Evolutionary conservation across 2,329 filamentous ascomycete genomes (phyloP).

Genomic region (Ascomycota sp.): DNA sequence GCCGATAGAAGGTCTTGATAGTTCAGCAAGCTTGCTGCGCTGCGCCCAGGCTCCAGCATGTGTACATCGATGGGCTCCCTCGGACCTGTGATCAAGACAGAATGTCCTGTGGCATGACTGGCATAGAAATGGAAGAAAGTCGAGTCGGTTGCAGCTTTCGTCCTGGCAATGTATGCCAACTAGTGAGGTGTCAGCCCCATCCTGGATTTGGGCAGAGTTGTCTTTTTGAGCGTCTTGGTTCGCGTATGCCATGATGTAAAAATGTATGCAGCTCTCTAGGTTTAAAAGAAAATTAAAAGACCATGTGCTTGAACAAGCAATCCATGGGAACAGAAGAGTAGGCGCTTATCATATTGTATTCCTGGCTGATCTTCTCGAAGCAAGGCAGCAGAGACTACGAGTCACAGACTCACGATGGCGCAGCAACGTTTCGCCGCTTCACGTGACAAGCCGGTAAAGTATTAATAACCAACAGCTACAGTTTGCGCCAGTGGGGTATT

Average conservation of each 20-base stretch:
- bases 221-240: slow-evolving; percentile 19
- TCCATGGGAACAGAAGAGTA: too few relatives aligned
- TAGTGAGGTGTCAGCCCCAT: slow-evolving; percentile 50
- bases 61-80: slow-evolving; percentile 51
- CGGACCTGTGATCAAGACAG: slow-evolving; percentile 83
- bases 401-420: too few relatives aligned
- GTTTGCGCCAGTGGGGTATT: too few relatives aligned
- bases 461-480: too few relatives aligned
- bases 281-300: too few relatives aligned
- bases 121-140: slow-evolving; percentile 88
- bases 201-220: slow-evolving; percentile 51
- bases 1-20: slow-evolving; percentile 29
- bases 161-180: slow-evolving; percentile 83
- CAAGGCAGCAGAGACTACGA: too few relatives aligned
- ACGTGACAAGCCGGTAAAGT: too few relatives aligned
- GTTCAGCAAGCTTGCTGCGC: slow-evolving; percentile 29
- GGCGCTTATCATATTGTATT: too few relatives aligned
- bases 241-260: slow-evolving; percentile 29
- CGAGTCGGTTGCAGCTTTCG: slow-evolving; percentile 77
- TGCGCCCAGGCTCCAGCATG: slow-evolving; percentile 39
- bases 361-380: too few relatives aligned
- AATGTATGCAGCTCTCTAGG: too few relatives aligned
- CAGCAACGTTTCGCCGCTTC: too few relatives aligned
- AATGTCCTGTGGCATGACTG: slow-evolving; percentile 68
- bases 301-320: too few relatives aligned